Evolutionary conservation across 192 early-diverging fungal species (phyloP), one percentile per base, ranked within the genome.

Genomic region (Coemansia sp.): DNA sequence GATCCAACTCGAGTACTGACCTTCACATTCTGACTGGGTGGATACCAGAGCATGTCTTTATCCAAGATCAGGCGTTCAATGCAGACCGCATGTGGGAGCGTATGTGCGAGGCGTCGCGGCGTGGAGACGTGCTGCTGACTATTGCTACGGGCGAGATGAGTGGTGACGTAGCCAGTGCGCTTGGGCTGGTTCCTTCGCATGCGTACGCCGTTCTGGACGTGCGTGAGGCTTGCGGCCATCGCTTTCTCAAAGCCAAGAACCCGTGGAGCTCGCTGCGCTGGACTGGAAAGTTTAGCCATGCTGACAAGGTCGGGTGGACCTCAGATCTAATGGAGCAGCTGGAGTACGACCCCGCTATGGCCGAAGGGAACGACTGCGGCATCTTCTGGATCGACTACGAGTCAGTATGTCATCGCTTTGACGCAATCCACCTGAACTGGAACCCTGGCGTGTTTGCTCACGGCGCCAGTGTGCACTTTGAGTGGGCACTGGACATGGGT

Each of bases 1-100:
- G 94, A 53, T 95, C 94, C 52, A 96, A 95, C 76, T 93, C 96
- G 11, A 93, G 96, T 42, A 95, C 94, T 42, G 96, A 97, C 75
- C 76, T 97, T 28, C 88, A 95, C 55, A 87, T 92, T 9, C 76
- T 97, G 69, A 96, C 96, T 3, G 96, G 93, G 3, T 97, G 96
- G 96, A 91, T 96, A 35, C 96, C 96, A 3, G 96, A 97, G 68
- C 88, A 95, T 49, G 82, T 97, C 11, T 95, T 95, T 82, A 87
- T 95, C 53, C 83, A 91, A 35, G 93, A 79, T 65, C 69, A 68
- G 64, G 68, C 69, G 16, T 93, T 95, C 72, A 75, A 90, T 21
- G 70, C 72, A 16, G 86, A 89, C 3, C 85, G 80, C 33, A 89
- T 87, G n/a, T 96, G 95, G 95, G 76, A 77, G 38, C 80, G 92